A percentile compares a stretch with the other conserved stretches of the same genome.
Conservation (phyloP, 306 rosid species). For the Pyrus bretschneideri region DNA sequence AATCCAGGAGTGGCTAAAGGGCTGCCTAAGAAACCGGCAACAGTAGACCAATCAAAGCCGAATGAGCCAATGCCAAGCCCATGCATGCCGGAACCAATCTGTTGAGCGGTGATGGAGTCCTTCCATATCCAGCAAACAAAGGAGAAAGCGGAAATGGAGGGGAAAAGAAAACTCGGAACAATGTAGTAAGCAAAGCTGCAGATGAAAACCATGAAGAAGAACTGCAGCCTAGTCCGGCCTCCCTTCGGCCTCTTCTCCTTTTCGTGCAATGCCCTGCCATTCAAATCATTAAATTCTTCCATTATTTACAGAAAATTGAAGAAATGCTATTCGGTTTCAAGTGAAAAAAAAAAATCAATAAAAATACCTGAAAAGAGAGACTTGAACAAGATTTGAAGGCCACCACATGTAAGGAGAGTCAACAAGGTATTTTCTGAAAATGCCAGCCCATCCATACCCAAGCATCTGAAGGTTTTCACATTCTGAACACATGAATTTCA, state of each 20-base stretch:
- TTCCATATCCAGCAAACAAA: slow-evolving; percentile 23
- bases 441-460: slow-evolving; percentile 44
- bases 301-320: background rate
- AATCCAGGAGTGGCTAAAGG: slow-evolving; percentile 32
- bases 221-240: slow-evolving; percentile 31
- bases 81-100: slow-evolving; percentile 29
- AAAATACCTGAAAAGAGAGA: slow-evolving; percentile 34
- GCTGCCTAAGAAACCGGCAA: slow-evolving; percentile 23
- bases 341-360: background rate
- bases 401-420: slow-evolving; percentile 48
- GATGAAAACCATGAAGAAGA: slow-evolving; percentile 16
- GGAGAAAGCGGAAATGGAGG: slow-evolving; percentile 22
- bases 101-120: slow-evolving; percentile 25
- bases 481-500: background rate
- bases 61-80: slow-evolving; percentile 42
- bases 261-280: slow-evolving; percentile 37
- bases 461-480: slow-evolving; percentile 21
- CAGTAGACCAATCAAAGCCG: slow-evolving; percentile 31
- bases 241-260: slow-evolving; percentile 32
- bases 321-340: background rate
- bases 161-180: slow-evolving; percentile 27
- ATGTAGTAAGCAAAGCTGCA: slow-evolving; percentile 36
- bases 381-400: slow-evolving; percentile 35
- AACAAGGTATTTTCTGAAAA: slow-evolving; percentile 35
- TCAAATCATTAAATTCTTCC: background rate